Evolutionary conservation across 2,329 filamentous ascomycete species (phyloP), one percentile per base, ranked within the genome.

Genomic region (Penicillium sp.): DNA sequence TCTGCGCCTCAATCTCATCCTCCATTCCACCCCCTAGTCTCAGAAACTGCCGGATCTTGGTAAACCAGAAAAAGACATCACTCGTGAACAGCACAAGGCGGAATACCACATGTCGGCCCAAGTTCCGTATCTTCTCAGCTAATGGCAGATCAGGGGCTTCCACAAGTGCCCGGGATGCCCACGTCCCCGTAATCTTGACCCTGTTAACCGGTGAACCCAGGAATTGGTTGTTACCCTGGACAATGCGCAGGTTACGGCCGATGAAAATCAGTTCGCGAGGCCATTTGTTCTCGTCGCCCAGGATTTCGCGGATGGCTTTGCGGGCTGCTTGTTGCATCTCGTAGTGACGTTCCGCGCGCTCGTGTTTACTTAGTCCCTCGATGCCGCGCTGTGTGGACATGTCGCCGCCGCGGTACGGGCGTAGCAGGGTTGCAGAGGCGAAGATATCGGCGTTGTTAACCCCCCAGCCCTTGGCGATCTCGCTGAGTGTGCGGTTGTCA

Each of bases 251-350:
- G 76, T 96, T 97, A 42, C 93, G 87, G 1, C 92, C 92, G 70
- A 97, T 93, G 77, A 97, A 97, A 71, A 97, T 88, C 61, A 97
- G 88, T 76, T 96, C 93, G 73, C 91, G 90, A 4, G 93, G 93
- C 88, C 91, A 94, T 75, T 93, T 93, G 45, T 89, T 88, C 78
- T 96, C 92, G 77, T 97, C 92, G 9, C 87, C 87, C 7, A 97
- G 85, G 61, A 97, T 88, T 63, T 91, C 86, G 75, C 91, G 91
- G 82, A 96, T 89, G 9, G 85, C 87, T 68, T 88, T 83, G 37
- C 88, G 86, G 76, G 88, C 87, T 68, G 88, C 87, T 76, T 89
- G 85, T 78, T 96, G 91, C 77, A 96, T 92, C 70, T 92, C 91
- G 75, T 91, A 97, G 66, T 91, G 84, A 8, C 84, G 81, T 68